These are phyloP conservation scores for Fonsecaea monophora DNA, from an alignment of 2,329 filamentous ascomycete species.

Conservation along the genomic window DNA sequence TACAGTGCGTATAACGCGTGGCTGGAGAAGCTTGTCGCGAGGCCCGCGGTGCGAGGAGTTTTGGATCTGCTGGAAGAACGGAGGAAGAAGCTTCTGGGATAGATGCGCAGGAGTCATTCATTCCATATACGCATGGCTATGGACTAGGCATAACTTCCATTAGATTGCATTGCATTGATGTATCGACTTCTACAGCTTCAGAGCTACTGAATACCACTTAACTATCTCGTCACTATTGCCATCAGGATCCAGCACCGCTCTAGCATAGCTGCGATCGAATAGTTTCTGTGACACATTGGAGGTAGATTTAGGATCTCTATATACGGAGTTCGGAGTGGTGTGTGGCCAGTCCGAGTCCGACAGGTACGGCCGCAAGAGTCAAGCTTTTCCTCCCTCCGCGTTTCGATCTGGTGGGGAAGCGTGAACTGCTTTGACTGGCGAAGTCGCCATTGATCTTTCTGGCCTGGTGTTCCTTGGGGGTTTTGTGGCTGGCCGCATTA, in stretches of 20 bases:
- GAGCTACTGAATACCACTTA: too few relatives aligned
- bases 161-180: too few relatives aligned
- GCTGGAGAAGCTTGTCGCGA: not conserved
- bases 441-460: not conserved
- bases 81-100: not conserved
- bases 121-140: too few relatives aligned
- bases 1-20: not conserved
- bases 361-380: not conserved
- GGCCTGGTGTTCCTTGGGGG: not conserved
- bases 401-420: not conserved
- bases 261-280: not conserved
- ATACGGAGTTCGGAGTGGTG: not conserved
- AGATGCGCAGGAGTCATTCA: not conserved
- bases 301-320: not conserved
- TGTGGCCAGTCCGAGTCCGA: not conserved
- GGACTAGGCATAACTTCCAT: too few relatives aligned
- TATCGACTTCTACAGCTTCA: too few relatives aligned
- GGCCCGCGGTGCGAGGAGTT: not conserved
- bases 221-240: too few relatives aligned
- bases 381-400: not conserved
- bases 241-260: too few relatives aligned
- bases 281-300: not conserved
- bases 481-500: not conserved
- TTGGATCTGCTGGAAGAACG: not conserved
- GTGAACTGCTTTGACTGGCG: not conserved